Conservation (phyloP, 768 basidiomycete genomes). For the Boletus coccyginus region DNA sequence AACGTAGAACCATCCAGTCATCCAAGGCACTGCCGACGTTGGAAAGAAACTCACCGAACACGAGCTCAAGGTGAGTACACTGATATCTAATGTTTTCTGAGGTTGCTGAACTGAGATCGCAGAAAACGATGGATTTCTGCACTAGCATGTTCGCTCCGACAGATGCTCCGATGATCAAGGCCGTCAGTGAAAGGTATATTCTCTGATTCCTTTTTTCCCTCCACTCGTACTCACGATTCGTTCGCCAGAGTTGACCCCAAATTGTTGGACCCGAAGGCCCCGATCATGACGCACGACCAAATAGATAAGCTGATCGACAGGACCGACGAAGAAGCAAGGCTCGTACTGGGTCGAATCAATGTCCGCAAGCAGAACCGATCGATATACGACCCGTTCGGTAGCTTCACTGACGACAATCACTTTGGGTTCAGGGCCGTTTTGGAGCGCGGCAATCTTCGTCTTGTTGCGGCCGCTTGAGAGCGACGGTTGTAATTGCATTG, state of each 20-base stretch:
- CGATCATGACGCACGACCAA: neutral
- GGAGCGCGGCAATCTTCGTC: constrained; percentile 1
- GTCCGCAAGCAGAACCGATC: constrained; percentile 12
- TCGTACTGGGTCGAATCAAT: constrained; percentile 12
- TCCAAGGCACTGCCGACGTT: constrained; percentile 6
- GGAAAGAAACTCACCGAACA: constrained; percentile 4
- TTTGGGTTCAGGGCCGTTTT: constrained; percentile 10
- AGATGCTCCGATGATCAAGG: neutral
- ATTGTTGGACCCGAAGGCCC: neutral
- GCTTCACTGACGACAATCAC: constrained; percentile 10
- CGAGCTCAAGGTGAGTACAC: constrained; percentile 1
- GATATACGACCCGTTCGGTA: constrained; percentile 12
- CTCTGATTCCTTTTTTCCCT: neutral
- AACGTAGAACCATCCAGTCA: neutral
- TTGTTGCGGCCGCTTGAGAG: neutral
- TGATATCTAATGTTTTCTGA: neutral
- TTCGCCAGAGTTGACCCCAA: neutral
- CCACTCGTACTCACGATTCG: neutral
- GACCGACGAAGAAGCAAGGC: constrained; percentile 7
- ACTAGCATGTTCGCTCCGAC: neutral
- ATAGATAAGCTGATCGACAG: neutral
- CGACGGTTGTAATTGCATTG: too few relatives aligned
- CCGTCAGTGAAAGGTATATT: constrained; percentile 1
- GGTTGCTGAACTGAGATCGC: neutral
- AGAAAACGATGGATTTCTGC: constrained; percentile 14